These are phyloP conservation scores for Olyra latifolia DNA, from an alignment of 176 grass and related monocot species.

Conservation along the genomic window DNA sequence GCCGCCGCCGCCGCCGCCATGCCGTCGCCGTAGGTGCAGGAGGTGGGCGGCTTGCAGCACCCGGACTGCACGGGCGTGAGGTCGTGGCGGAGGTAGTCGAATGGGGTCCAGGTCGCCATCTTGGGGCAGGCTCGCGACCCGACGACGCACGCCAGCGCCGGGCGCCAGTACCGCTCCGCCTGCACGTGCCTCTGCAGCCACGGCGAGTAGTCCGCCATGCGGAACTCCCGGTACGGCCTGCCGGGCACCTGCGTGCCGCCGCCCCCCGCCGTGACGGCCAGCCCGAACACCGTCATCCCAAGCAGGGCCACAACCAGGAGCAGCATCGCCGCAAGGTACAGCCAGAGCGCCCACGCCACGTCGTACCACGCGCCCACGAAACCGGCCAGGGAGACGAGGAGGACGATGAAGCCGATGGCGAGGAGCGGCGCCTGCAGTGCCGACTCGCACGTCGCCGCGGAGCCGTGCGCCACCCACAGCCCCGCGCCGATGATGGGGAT, in stretches of 20 bases:
- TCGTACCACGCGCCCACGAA: constrained; percentile 73
- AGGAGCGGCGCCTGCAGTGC: constrained; percentile 66
- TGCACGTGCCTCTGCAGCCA: constrained; percentile 62
- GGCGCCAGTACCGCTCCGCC: constrained; percentile 52
- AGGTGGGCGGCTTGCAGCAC: constrained; percentile 93
- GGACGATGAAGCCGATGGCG: constrained; percentile 61
- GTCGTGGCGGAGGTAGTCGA: constrained; percentile 62
- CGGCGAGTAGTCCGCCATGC: constrained; percentile 50
- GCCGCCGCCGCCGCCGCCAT: not conserved
- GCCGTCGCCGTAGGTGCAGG: constrained; percentile 61
- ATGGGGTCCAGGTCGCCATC: constrained; percentile 60
- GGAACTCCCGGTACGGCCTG: constrained; percentile 70
- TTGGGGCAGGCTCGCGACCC: constrained; percentile 57
- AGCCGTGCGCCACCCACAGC: constrained; percentile 64
- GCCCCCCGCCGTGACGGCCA: constrained; percentile 56
- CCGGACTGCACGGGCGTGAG: constrained; percentile 82
- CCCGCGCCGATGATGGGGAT: constrained; percentile 77
- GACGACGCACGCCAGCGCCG: constrained; percentile 66
- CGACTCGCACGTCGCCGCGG: constrained; percentile 55
- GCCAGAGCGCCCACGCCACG: constrained; percentile 64
- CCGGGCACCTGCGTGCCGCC: constrained; percentile 56
- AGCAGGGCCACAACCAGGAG: constrained; percentile 59
- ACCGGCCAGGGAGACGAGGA: constrained; percentile 74
- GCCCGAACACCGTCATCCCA: constrained; percentile 48
- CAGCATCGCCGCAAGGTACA: constrained; percentile 69